These are phyloP conservation scores for Plenodomus lindquistii DNA, from an alignment of 2,329 filamentous ascomycete genomes.

Conservation along the genomic window DNA sequence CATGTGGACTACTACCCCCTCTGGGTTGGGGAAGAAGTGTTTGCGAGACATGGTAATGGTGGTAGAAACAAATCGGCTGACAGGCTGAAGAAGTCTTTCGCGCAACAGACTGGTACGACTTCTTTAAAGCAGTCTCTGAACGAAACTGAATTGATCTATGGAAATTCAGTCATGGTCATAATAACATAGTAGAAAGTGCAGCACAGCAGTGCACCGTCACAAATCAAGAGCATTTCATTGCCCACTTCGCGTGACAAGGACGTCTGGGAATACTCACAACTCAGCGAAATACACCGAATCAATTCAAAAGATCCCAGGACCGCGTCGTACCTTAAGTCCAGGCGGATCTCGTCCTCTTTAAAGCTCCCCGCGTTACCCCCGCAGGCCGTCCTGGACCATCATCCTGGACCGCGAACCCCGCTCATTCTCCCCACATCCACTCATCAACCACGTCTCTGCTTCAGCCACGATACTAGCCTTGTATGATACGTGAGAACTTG, in stretches of 20 bases:
- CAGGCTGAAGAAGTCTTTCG: background rate
- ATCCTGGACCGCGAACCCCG: conserved; percentile 10
- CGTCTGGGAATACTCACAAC: background rate
- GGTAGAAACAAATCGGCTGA: background rate
- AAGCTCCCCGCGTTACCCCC: conserved; percentile 30
- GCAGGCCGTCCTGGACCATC: conserved; percentile 15
- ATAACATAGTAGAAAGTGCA: background rate
- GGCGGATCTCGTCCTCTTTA: conserved; percentile 22
- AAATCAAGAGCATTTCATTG: background rate
- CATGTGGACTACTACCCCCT: conserved; percentile 55
- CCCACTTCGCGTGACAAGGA: background rate
- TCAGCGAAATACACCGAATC: background rate
- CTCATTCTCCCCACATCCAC: conserved; percentile 1
- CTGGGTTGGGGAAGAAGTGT: conserved; percentile 58
- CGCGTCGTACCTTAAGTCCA: conserved; percentile 4
- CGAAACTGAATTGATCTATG: background rate
- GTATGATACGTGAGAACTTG: background rate
- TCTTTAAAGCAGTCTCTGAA: too few relatives aligned
- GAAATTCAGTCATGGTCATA: background rate
- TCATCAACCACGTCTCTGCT: background rate
- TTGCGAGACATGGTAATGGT: conserved; percentile 54
- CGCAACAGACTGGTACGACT: too few relatives aligned
- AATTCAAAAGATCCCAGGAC: background rate
- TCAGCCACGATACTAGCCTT: background rate
- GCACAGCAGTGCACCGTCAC: background rate